Percentiles rank a stretch among this genome's conserved stretches.
phyloP scores from a whole-genome alignment of 2,329 filamentous ascomycete genomes.

The Aphanocladium album region DNA sequence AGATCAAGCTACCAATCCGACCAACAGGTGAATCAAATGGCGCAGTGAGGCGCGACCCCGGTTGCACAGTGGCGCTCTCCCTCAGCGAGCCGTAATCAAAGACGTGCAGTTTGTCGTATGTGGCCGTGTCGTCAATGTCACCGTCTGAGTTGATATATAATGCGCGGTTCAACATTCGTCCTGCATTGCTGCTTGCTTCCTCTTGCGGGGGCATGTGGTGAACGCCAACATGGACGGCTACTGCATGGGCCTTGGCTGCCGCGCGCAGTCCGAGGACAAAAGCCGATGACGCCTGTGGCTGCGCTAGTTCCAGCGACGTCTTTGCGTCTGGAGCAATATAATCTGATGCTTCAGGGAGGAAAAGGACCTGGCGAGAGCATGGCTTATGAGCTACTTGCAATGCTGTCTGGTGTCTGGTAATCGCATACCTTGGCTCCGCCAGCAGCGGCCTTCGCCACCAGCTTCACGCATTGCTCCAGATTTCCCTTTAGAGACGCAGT shows the following conservation, averaged over 20 bases:
- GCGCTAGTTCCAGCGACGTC: constrained; percentile 67
- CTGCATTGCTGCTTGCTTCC: constrained; percentile 14
- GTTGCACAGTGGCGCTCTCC: constrained; percentile 59
- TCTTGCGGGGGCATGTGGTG: constrained; percentile 58
- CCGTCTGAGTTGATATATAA: constrained; percentile 47
- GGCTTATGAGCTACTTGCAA: constrained; percentile 14
- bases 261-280: constrained; percentile 73
- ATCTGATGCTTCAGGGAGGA: constrained; percentile 87
- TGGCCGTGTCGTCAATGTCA: constrained; percentile 32
- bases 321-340: constrained; percentile 70
- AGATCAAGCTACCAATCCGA: constrained; percentile 73
- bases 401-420: background rate
- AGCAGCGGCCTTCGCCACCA: constrained; percentile 67
- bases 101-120: constrained; percentile 85
- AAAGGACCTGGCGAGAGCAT: constrained; percentile 55
- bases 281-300: constrained; percentile 57
- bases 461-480: constrained; percentile 67
- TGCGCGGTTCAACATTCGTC: constrained; percentile 45
- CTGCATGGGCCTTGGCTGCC: constrained; percentile 55
- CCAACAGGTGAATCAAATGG: constrained; percentile 73
- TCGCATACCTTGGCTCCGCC: constrained; percentile 68
- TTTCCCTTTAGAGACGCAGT: constrained; percentile 75
- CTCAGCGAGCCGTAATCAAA: constrained; percentile 63
- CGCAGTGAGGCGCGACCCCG: constrained; percentile 55
- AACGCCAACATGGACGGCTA: constrained; percentile 82